A percentile compares a stretch with the other conserved stretches of the same genome.
Evolutionary conservation across 257 asterid species (phyloP).

Genomic region (Striga asiatica): DNA sequence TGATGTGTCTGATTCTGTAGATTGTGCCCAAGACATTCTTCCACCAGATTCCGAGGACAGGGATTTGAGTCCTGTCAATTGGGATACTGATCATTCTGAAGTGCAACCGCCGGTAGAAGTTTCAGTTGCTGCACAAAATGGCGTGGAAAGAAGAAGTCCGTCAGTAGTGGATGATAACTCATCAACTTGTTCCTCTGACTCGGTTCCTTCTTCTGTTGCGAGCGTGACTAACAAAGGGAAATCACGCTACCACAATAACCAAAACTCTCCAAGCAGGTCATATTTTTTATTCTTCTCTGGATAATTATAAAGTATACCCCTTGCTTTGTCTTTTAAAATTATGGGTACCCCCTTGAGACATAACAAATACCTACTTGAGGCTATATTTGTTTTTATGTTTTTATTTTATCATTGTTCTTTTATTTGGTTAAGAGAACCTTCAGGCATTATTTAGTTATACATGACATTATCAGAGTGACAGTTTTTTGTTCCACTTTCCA

Average conservation of each 20-base stretch:
- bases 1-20: background rate
- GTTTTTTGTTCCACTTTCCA: constrained; percentile 20
- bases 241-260: constrained; percentile 25
- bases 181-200: constrained; percentile 86
- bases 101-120: constrained; percentile 45
- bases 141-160: constrained; percentile 30
- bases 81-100: constrained; percentile 48
- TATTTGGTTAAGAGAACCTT: background rate
- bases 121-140: constrained; percentile 38
- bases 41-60: constrained; percentile 57
- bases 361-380: too few species aligned
- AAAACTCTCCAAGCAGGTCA: constrained; percentile 55
- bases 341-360: background rate
- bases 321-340: background rate
- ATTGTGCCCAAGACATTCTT: constrained; percentile 30
- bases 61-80: constrained; percentile 38
- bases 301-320: background rate
- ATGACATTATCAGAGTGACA: background rate
- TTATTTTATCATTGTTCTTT: too few species aligned
- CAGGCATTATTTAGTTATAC: too few species aligned
- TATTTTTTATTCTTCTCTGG: background rate
- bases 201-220: constrained; percentile 51
- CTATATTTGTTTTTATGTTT: too few species aligned
- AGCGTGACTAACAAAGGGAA: constrained; percentile 15
- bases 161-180: constrained; percentile 76